phyloP scores from a whole-genome alignment of 495 filamentous ascomycete genomes.

The Hyaloscypha finlandica region DNA sequence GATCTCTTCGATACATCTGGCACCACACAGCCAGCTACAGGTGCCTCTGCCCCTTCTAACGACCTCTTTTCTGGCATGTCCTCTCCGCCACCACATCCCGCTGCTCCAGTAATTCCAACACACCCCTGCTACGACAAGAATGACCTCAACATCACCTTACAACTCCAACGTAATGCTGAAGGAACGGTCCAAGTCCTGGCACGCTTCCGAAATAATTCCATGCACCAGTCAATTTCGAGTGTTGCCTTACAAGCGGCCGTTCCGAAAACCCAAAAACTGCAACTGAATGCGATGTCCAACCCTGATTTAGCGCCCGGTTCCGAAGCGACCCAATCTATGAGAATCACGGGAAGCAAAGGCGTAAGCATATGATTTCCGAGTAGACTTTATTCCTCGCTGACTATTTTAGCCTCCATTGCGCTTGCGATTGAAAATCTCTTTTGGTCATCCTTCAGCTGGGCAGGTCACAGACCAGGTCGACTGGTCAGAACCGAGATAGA shows the following conservation, averaged over 20 bases:
- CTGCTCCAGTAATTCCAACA: conserved; percentile 43
- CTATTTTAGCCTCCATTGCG: conserved; percentile 64
- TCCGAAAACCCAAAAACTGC: conserved; percentile 90
- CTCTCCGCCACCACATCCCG: conserved; percentile 49
- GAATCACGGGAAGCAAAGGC: conserved; percentile 77
- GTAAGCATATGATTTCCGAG: conserved; percentile 55
- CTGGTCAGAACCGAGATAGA: conserved; percentile 75
- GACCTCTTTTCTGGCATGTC: conserved; percentile 46
- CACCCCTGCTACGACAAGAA: conserved; percentile 85
- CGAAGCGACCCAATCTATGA: conserved; percentile 88
- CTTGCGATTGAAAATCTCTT: conserved; percentile 82
- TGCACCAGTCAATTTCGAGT: conserved; percentile 60
- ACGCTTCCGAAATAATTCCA: conserved; percentile 76
- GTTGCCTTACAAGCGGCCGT: conserved; percentile 92
- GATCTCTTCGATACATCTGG: conserved; percentile 67
- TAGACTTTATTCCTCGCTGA: conserved; percentile 10
- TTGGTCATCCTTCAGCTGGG: conserved; percentile 65
- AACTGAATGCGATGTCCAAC: conserved; percentile 83
- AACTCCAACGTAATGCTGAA: conserved; percentile 76
- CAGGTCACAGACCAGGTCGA: conserved; percentile 89
- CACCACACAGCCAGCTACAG: conserved; percentile 38
- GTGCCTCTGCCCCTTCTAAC: conserved; percentile 48
- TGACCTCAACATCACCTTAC: conserved; percentile 74
- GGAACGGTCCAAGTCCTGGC: conserved; percentile 75
- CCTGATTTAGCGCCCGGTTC: conserved; percentile 72